Evolutionary conservation across 441 rosid genomes (phyloP), one percentile per base, ranked within the genome.

Genomic region (Flueggea neowawraea): DNA sequence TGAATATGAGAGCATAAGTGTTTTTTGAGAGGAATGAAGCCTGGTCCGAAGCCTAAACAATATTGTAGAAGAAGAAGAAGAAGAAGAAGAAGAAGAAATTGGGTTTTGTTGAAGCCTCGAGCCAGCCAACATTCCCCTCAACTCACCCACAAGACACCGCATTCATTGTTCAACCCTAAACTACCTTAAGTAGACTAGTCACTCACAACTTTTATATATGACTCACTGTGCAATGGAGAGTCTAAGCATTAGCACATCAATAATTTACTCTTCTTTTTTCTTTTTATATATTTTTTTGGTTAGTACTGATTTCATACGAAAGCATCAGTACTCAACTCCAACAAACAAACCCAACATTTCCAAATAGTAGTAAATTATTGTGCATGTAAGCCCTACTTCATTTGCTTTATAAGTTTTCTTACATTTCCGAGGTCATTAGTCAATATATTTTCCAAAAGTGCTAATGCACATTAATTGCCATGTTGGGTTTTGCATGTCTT

Each of bases 21-120:
- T 61, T 69, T 73, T 72, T 72, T 82, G 73, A 61, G 78, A 63
- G 87, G 84, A 64, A 82, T 78, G 81, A 80, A 82, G 84, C 84
- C 87, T 80, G 84, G 79, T 82, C 82, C 87, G 80, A 82, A 36
- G 9, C 41, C 7, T 36, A 5, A 36, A 36, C 41, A 36, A 36
- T 36, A 36, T 8, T 36, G 41, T 36, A 36, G 41, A 36, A 36
- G 41, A 36, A 36, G 41, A 36, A 36, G 41, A 36, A 36, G 41
- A 36, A 36, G 41, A 36, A 36, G 41, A 36, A 36, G 41, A 36
- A 36, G 41, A 36, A 36, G 41, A 36, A 36, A n/a, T n/a, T n/a
- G n/a, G n/a, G n/a, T n/a, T n/a, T n/a, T n/a, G n/a, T n/a, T n/a
- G 32, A 69, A 72, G 78, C 76, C 57, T 68, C 78, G 78, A 63